phyloP scores from a whole-genome alignment of 129 eudicot genomes.

The Helichrysum umbraculigerum region DNA sequence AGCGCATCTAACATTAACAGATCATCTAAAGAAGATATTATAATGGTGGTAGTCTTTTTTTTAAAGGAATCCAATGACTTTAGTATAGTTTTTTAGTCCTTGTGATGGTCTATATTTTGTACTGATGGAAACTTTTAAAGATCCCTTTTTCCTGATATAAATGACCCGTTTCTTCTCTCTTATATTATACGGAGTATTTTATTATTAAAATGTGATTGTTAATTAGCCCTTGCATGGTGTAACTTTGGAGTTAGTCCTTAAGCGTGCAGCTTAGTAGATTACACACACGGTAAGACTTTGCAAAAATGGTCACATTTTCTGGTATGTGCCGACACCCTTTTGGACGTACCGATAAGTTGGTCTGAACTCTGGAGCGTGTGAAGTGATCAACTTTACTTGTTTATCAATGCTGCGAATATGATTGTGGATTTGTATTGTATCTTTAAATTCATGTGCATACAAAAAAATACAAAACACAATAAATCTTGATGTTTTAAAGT shows the following conservation, averaged over 20 bases:
- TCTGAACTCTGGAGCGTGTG: background rate
- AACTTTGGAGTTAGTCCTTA: background rate
- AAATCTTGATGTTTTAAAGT: conserved; percentile 27
- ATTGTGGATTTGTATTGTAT: conserved; percentile 21
- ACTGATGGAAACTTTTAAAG: conserved; percentile 40
- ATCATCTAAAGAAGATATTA: conserved; percentile 37
- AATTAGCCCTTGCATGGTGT: background rate
- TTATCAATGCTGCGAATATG: background rate
- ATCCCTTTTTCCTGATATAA: conserved; percentile 26
- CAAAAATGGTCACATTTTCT: too few species aligned
- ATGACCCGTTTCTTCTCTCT: conserved; percentile 21
- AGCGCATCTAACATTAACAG: conserved; percentile 44
- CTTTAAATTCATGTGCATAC: conserved; percentile 22
- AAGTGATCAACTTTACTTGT: background rate
- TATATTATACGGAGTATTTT: background rate
- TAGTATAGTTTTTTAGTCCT: conserved; percentile 33
- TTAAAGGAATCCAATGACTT: conserved; percentile 36
- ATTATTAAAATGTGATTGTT: background rate
- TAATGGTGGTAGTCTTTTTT: conserved; percentile 27
- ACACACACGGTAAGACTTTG: background rate
- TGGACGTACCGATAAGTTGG: too few species aligned
- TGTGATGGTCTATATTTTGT: conserved; percentile 48
- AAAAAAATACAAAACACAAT: conserved; percentile 28
- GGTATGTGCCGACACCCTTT: too few species aligned
- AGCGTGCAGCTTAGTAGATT: background rate